These are phyloP conservation scores for Allium cepa DNA, from an alignment of 106 monocot genomes.

Conservation along the genomic window DNA sequence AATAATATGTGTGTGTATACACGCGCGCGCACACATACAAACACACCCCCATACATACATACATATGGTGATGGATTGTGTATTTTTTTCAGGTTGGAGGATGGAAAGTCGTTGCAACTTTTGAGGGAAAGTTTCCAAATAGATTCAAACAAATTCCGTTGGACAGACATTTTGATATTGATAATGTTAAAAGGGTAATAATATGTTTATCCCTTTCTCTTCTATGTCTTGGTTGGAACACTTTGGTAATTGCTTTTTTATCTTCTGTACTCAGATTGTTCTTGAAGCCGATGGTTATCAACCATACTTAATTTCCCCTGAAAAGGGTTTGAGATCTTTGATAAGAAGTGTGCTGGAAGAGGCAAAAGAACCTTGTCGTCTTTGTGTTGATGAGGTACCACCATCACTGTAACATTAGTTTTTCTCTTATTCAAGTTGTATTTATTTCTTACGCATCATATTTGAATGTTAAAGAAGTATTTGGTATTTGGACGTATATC, in stretches of 20 bases:
- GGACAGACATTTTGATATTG: constrained; percentile 93
- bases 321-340: constrained; percentile 73
- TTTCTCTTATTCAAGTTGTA: background rate
- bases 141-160: constrained; percentile 90
- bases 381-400: constrained; percentile 87
- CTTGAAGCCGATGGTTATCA: constrained; percentile 98
- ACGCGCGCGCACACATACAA: background rate
- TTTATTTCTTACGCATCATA: background rate
- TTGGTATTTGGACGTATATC: too few species aligned
- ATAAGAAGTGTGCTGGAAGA: constrained; percentile 69
- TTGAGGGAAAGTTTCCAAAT: constrained; percentile 92
- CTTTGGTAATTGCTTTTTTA: too few species aligned
- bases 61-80: background rate
- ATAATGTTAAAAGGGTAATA: constrained; percentile 93
- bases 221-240: too few species aligned
- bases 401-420: background rate
- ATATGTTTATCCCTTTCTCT: background rate
- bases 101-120: constrained; percentile 94
- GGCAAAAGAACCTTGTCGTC: constrained; percentile 82
- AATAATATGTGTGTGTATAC: background rate
- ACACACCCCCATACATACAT: background rate
- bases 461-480: background rate
- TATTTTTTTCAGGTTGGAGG: constrained; percentile 60
- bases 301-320: constrained; percentile 94
- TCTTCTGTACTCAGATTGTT: constrained; percentile 53